These are phyloP conservation scores for Parastagonospora nodorum DNA, from an alignment of 2,329 filamentous ascomycete genomes.

Conservation along the genomic window DNA sequence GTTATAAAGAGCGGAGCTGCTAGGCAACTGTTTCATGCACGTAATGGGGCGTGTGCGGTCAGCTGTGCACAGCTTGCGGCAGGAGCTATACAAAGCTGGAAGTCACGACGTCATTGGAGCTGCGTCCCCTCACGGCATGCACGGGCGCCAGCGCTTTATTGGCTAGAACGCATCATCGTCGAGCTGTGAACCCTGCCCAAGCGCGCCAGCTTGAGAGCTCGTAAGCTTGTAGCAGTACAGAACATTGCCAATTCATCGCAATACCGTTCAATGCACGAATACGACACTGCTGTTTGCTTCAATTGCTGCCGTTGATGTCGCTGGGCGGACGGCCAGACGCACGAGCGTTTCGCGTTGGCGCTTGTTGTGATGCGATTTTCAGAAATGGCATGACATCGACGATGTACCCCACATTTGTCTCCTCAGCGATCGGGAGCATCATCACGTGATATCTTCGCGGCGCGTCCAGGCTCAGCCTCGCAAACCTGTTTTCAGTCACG, in stretches of 20 bases:
- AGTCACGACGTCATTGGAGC: conserved; percentile 30
- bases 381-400: conserved; percentile 7
- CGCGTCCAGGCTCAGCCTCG: conserved; percentile 7
- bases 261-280: not conserved
- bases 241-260: not conserved
- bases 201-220: not conserved
- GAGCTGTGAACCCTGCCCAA: conserved; percentile 3
- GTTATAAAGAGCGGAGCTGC: conserved; percentile 30
- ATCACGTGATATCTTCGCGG: not conserved
- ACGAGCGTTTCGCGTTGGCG: too few species aligned
- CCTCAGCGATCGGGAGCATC: conserved; percentile 2
- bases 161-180: conserved; percentile 3
- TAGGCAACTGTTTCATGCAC: conserved; percentile 23
- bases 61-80: conserved; percentile 27
- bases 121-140: conserved; percentile 28
- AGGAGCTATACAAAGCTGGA: conserved; percentile 32
- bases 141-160: conserved; percentile 16
- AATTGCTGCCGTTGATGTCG: not conserved
- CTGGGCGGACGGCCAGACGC: too few species aligned
- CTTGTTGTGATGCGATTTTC: conserved; percentile 2
- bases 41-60: conserved; percentile 21
- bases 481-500: conserved; percentile 20
- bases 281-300: not conserved
- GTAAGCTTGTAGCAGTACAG: not conserved
- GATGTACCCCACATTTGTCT: conserved; percentile 19